Evolutionary conservation across 257 asterid species (phyloP), one percentile per base, ranked within the genome.

Genomic region (Perilla frutescens): DNA sequence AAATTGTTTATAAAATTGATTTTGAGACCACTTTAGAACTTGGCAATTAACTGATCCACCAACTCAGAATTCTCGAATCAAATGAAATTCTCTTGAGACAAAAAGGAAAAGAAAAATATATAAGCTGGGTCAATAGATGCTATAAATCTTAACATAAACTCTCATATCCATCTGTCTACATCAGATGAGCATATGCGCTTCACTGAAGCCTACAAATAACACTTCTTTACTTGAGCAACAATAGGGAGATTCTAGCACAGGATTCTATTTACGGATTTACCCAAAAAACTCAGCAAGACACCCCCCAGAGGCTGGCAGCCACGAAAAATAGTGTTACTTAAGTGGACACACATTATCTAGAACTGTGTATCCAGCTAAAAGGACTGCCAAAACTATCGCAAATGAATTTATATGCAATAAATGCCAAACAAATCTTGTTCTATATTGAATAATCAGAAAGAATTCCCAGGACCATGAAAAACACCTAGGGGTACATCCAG

Each of bases 1-100:
- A 4, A 26, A 71, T 1, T 4, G 6, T 54, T 8, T 56, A 13
- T 1, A 36, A 15, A 37, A 6, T 37, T 11, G 45, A 62, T 41
- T 9, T 37, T 41, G 56, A 41, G 65, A 41, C 56, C 15, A 14
- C 71, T 50, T 53, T 20, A 53, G 14, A 64, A 51, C 53, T 29
- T 50, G 63, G 10, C 39, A 68, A 59, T 57, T 45, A 60, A 14
- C 43, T 9, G 53, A 29, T 37, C 20, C 15, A 64, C 50, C 47
- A 3, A 55, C 65, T 43, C 11, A 13, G 45, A 53, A 55, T 29
- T 39, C 66, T 49, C 54, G 15, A 48, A 43, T 76, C 64, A 29
- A 6, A 61, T 50, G 66, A 8, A 36, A 37, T 59, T 75, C 63
- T n/a, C 41, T 8, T 5, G 37, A 50, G 47, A 51, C 15, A 49